Base-by-base conservation (phyloP, 75 land plant species). In the Isoetes taiwanensis region DNA sequence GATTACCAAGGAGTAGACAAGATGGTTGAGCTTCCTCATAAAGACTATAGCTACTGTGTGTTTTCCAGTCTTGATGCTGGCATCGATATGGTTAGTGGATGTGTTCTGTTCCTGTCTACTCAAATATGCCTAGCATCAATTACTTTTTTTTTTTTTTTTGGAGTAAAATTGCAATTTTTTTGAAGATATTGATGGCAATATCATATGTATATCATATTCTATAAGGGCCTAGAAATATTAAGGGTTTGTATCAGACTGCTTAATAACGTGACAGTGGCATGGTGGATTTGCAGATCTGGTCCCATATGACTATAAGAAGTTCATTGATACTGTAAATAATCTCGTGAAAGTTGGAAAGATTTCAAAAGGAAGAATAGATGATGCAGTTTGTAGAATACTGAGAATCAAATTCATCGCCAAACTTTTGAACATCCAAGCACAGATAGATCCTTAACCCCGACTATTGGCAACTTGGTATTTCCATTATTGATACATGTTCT, bases 51-150 rank as follows among this genome's bases (percentile, higher is more conserved):
- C 0, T 67, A 58, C 46, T 73, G 72, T 0, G 70, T 80, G 26
- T 52, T 39, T 5, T 62, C 65, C 27, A 54, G 65, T 25, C 41
- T 83, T 26, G 59, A 63, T 41, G 86, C 86, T 30, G 81, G 81
- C 23, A 59, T 79, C 58, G 86, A 83, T 66, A 83, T 83, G 86
- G 86, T 83, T 32, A 43, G 61, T n/a, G n/a, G n/a, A n/a, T n/a
- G n/a, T n/a, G n/a, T n/a, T n/a, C n/a, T n/a, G n/a, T n/a, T n/a
- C n/a, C n/a, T n/a, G n/a, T n/a, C n/a, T n/a, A n/a, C n/a, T n/a
- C n/a, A n/a, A n/a, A n/a, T n/a, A n/a, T n/a, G n/a, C n/a, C n/a
- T n/a, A n/a, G n/a, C n/a, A n/a, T n/a, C n/a, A n/a, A n/a, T n/a
- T n/a, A n/a, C n/a, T n/a, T n/a, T n/a, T n/a, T n/a, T n/a, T n/a